Evolutionary conservation across 768 basidiomycete genomes (phyloP).

Genomic region (Lentinus brumalis): DNA sequence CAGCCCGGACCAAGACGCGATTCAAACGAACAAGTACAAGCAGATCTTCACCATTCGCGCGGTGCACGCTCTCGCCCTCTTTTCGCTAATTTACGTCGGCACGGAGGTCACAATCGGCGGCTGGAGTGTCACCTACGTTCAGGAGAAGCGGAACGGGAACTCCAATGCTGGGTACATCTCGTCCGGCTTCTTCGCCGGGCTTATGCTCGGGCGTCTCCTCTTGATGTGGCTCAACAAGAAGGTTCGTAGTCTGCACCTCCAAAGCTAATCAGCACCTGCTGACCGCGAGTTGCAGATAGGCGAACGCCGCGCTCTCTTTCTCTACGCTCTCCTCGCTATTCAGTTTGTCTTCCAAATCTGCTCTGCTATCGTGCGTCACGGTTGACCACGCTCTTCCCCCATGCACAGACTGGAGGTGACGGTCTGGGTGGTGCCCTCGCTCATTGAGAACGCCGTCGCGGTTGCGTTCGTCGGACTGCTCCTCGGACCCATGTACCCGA

Average conservation of each 20-base stretch:
- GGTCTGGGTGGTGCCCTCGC: conserved; percentile 53
- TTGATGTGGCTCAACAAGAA: conserved; percentile 31
- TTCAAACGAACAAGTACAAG: conserved; percentile 29
- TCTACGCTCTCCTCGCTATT: conserved; percentile 31
- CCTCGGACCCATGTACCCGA: conserved; percentile 55
- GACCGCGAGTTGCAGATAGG: conserved; percentile 24
- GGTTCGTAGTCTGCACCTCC: conserved; percentile 20
- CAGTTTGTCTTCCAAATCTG: conserved; percentile 15
- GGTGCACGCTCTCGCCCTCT: conserved; percentile 42
- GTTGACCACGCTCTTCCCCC: neutral
- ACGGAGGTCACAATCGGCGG: conserved; percentile 46
- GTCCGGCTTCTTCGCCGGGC: conserved; percentile 42
- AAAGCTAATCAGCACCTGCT: neutral
- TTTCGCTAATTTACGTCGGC: conserved; percentile 45
- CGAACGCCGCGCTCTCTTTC: conserved; percentile 30
- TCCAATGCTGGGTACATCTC: conserved; percentile 44
- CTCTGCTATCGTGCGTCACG: neutral
- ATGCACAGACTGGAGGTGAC: conserved; percentile 28
- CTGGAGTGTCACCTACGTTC: conserved; percentile 49
- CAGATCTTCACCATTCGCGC: conserved; percentile 38
- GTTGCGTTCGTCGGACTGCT: conserved; percentile 37
- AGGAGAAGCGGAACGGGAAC: conserved; percentile 40
- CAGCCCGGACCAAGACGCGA: conserved; percentile 17
- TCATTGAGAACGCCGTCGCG: conserved; percentile 53
- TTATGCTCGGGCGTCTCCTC: conserved; percentile 29